Percentiles rank a stretch among this genome's conserved stretches.
Conservation (phyloP, 306 rosid species). For the Sphenostylis stenocarpa region DNA sequence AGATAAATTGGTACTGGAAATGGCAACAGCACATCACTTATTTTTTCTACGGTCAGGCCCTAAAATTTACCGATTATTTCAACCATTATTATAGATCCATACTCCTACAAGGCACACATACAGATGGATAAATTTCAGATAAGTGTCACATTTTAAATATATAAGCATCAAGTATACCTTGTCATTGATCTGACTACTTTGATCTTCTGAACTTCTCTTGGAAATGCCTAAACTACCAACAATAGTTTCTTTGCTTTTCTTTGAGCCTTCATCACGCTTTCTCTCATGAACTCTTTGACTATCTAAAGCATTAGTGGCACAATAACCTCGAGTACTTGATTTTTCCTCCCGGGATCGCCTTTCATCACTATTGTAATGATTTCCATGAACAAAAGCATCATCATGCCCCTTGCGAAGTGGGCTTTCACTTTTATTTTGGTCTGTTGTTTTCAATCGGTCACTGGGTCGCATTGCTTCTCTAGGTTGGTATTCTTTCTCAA, state of each 20-base stretch:
- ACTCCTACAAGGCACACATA: constrained; percentile 15
- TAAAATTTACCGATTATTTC: constrained; percentile 4
- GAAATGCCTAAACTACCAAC: constrained; percentile 49
- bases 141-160: constrained; percentile 15
- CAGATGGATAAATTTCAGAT: constrained; percentile 25
- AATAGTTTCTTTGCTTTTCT: constrained; percentile 75
- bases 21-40: neutral
- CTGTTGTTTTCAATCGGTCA: constrained; percentile 80
- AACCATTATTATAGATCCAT: constrained; percentile 18
- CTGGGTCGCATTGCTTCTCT: constrained; percentile 65
- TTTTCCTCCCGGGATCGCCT: constrained; percentile 78
- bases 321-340: constrained; percentile 73
- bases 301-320: constrained; percentile 61
- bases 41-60: neutral
- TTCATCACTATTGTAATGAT: constrained; percentile 65
- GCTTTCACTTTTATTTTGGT: constrained; percentile 64
- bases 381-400: constrained; percentile 63
- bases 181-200: constrained; percentile 61
- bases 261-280: constrained; percentile 71
- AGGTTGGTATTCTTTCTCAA: constrained; percentile 72
- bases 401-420: constrained; percentile 71
- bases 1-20: neutral
- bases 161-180: constrained; percentile 62
- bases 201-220: constrained; percentile 74
- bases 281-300: constrained; percentile 57